A percentile compares a stretch with the other conserved stretches of the same genome.
Conservation (phyloP, 2,329 filamentous ascomycete genomes). For the Talaromyces sp. region DNA sequence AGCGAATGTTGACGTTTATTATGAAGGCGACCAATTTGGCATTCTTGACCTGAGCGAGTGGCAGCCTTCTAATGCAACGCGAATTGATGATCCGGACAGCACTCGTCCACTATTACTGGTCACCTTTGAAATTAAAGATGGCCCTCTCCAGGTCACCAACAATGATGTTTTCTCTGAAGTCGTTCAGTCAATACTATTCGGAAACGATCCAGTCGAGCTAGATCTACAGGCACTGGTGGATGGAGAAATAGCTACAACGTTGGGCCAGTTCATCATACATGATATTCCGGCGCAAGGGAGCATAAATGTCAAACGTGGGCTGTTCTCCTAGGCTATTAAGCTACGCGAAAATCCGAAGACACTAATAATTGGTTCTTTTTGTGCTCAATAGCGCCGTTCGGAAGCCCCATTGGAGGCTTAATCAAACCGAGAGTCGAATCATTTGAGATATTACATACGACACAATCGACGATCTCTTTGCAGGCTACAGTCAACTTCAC, state of each 20-base stretch:
- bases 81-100: constrained; percentile 51
- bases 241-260: constrained; percentile 71
- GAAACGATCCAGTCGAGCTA: constrained; percentile 62
- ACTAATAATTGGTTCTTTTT: constrained; percentile 7
- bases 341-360: background rate
- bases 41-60: constrained; percentile 73
- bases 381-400: constrained; percentile 51
- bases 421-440: constrained; percentile 62
- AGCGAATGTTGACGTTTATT: constrained; percentile 75
- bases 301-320: constrained; percentile 92
- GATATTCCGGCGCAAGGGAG: constrained; percentile 77
- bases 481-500: constrained; percentile 73
- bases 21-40: constrained; percentile 71
- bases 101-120: constrained; percentile 64
- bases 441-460: constrained; percentile 68
- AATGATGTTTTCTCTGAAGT: constrained; percentile 72
- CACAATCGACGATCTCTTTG: constrained; percentile 64
- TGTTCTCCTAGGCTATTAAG: constrained; percentile 21
- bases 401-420: constrained; percentile 48
- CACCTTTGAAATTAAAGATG: constrained; percentile 68
- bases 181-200: constrained; percentile 74
- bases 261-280: constrained; percentile 76
- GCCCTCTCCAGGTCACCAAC: constrained; percentile 77
- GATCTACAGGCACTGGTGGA: constrained; percentile 75
- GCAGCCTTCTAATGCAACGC: constrained; percentile 79